These are phyloP conservation scores for Atkinsonella texensis DNA, from an alignment of 2,329 filamentous ascomycete species.

Conservation along the genomic window DNA sequence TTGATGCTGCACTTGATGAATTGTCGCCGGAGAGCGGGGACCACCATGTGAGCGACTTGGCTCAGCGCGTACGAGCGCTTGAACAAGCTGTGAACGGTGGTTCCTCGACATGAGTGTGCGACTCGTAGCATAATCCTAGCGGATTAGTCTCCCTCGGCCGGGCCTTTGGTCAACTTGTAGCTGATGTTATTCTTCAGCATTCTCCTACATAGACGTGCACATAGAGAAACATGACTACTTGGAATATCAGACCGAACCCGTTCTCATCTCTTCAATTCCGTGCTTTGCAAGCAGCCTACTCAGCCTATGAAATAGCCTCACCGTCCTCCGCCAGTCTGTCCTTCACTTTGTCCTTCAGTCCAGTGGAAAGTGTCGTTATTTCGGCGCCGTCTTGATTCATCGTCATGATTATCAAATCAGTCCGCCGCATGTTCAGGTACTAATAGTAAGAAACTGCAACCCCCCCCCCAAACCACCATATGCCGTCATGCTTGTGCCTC, in stretches of 20 bases:
- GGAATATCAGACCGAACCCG: not conserved
- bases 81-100: constrained; percentile 11
- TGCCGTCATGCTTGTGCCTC: not conserved
- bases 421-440: constrained; percentile 8
- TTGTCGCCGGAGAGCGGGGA: constrained; percentile 70
- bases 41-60: constrained; percentile 74
- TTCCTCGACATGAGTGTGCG: not conserved
- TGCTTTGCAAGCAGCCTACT: not conserved
- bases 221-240: constrained; percentile 1
- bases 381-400: constrained; percentile 8
- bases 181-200: not conserved
- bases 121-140: not conserved
- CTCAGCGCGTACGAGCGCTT: constrained; percentile 55
- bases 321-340: not conserved
- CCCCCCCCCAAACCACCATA: too few species aligned
- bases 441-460: constrained; percentile 4
- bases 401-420: constrained; percentile 9
- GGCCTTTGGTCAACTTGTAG: not conserved
- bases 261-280: not conserved
- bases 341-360: not conserved
- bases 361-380: constrained; percentile 1
- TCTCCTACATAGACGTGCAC: not conserved
- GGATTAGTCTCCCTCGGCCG: not conserved
- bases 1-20: constrained; percentile 63
- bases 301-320: not conserved